Conservation (phyloP, 2,329 filamentous ascomycete species). For the Cladophialophora yegresii region DNA sequence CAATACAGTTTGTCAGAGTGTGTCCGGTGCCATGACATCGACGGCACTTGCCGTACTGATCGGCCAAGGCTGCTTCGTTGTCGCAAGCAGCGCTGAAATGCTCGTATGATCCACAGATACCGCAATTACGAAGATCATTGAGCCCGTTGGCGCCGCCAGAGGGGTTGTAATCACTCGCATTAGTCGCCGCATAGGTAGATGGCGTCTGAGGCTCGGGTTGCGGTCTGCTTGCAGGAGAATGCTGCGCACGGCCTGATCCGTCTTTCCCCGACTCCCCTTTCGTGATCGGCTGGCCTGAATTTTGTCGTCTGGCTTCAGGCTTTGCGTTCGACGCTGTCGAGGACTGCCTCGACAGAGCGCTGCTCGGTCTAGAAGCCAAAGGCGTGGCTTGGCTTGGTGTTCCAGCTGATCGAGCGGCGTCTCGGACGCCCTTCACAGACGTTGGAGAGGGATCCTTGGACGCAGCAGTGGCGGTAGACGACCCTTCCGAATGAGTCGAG, state of each 20-base stretch:
- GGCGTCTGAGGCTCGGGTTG: not conserved
- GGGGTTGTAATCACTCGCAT: constrained; percentile 40
- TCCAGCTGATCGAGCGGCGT: constrained; percentile 7
- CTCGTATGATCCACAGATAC: constrained; percentile 49
- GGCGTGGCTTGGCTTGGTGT: constrained; percentile 16
- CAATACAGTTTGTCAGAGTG: constrained; percentile 43
- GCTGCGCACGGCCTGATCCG: not conserved
- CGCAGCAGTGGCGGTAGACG: constrained; percentile 1
- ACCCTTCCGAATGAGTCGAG: not conserved
- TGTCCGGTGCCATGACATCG: constrained; percentile 48
- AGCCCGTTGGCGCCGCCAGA: constrained; percentile 49
- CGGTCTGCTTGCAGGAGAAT: not conserved
- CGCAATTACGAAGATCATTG: constrained; percentile 48
- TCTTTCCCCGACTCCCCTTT: constrained; percentile 2
- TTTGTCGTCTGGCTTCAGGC: constrained; percentile 18
- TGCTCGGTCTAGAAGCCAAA: constrained; percentile 28
- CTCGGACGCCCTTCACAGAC: constrained; percentile 1
- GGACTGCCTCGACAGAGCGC: constrained; percentile 39
- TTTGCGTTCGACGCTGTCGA: constrained; percentile 36
- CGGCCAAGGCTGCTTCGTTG: constrained; percentile 46
- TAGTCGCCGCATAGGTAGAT: not conserved
- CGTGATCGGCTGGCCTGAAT: constrained; percentile 10
- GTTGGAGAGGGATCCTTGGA: constrained; percentile 12
- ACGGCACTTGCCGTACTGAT: constrained; percentile 45
- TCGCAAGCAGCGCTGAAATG: constrained; percentile 52